Conservation (phyloP, 768 basidiomycete species). For the Clitopilus hobsonii region DNA sequence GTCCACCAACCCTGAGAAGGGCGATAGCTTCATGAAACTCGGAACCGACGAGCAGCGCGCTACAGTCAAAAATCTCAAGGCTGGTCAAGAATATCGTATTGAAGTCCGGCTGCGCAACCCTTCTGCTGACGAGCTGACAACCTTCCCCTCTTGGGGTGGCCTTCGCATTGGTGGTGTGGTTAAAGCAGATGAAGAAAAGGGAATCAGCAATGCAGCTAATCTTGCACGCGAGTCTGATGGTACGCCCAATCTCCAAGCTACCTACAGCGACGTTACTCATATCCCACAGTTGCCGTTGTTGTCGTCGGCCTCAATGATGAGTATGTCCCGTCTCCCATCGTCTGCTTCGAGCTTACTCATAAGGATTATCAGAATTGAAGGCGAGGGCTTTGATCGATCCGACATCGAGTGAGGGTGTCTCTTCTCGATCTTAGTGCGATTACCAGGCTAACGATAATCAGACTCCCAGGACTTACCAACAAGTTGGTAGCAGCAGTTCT, state of each 20-base stretch:
- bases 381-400: constrained; percentile 55
- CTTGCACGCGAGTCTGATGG: constrained; percentile 37
- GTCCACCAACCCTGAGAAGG: constrained; percentile 30
- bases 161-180: constrained; percentile 30
- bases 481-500: constrained; percentile 44
- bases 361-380: constrained; percentile 34
- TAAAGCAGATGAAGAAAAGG: constrained; percentile 30
- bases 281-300: constrained; percentile 33
- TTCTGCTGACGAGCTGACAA: constrained; percentile 27
- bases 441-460: constrained; percentile 8
- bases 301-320: constrained; percentile 55
- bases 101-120: constrained; percentile 30
- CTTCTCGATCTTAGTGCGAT: background rate
- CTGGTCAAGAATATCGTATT: constrained; percentile 35
- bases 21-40: constrained; percentile 37
- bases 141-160: constrained; percentile 35
- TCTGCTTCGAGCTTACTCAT: background rate
- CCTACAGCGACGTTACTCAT: too few relatives aligned
- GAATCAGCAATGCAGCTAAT: constrained; percentile 33
- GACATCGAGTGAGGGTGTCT: constrained; percentile 39
- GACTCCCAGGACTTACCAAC: constrained; percentile 48
- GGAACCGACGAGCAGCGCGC: constrained; percentile 35
- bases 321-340: constrained; percentile 17
- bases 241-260: constrained; percentile 17
- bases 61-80: constrained; percentile 32